These are phyloP conservation scores for Linum trigynum DNA, from an alignment of 345 rosid genomes.

Conservation along the genomic window DNA sequence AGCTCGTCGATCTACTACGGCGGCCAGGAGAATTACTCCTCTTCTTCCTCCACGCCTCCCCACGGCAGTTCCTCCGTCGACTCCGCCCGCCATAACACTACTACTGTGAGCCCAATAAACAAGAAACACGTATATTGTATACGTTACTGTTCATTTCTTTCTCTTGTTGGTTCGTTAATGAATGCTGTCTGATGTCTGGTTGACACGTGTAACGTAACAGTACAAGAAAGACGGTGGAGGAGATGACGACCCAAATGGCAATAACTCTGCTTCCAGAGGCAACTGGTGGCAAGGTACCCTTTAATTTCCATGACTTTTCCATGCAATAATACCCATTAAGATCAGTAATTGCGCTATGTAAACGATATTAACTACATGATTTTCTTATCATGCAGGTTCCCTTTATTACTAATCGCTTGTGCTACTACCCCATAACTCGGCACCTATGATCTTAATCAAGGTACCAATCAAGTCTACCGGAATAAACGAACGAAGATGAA, in stretches of 20 bases:
- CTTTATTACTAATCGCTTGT: background rate
- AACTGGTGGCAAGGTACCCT: conserved; percentile 91
- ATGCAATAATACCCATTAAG: background rate
- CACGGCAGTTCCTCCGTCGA: background rate
- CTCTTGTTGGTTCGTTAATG: too few relatives aligned
- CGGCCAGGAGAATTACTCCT: conserved; percentile 80
- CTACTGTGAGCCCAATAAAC: too few relatives aligned
- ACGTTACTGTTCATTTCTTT: too few relatives aligned
- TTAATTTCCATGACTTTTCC: background rate
- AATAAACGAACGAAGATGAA: background rate
- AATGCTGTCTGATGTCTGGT: too few relatives aligned
- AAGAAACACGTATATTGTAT: too few relatives aligned
- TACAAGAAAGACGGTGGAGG: conserved; percentile 52
- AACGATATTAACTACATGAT: background rate
- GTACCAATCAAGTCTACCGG: too few relatives aligned
- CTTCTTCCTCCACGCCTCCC: conserved; percentile 5
- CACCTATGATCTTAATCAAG: too few relatives aligned
- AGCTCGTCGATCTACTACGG: conserved; percentile 94
- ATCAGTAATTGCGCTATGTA: background rate
- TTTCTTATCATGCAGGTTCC: background rate
- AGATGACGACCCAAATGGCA: conserved; percentile 34
- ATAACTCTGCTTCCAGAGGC: conserved; percentile 66
- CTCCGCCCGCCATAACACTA: background rate
- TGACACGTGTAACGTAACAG: conserved; percentile 16
- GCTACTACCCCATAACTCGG: background rate